Conservation (phyloP, 2,329 filamentous ascomycete species). For the Arthrobotrys sphaeroides region DNA sequence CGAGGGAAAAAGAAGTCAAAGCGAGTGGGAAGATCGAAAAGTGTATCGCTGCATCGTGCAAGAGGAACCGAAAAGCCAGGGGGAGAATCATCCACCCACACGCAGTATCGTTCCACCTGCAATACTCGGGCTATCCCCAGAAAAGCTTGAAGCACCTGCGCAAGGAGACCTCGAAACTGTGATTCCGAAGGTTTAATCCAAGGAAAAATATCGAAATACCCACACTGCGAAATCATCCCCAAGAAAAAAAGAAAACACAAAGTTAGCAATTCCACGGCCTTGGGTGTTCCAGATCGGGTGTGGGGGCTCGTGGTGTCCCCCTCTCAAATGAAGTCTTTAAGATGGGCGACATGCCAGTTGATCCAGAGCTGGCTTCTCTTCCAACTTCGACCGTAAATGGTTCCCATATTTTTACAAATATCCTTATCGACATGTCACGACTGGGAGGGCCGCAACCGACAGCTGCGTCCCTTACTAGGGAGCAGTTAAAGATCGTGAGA, state of each 20-base stretch:
- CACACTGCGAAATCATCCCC: background rate
- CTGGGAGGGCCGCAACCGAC: conserved; percentile 48
- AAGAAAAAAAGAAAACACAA: conserved; percentile 15
- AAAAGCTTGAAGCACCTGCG: conserved; percentile 25
- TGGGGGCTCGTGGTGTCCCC: conserved; percentile 49
- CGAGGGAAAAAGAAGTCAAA: background rate
- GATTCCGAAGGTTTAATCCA: conserved; percentile 44
- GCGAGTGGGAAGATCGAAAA: background rate
- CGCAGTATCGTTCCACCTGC: conserved; percentile 2
- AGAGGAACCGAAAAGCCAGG: conserved; percentile 8
- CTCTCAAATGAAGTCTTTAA: conserved; percentile 54
- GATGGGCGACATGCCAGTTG: conserved; percentile 53
- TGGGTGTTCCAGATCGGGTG: conserved; percentile 43
- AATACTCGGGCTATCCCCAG: conserved; percentile 31
- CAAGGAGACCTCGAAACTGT: conserved; percentile 32
- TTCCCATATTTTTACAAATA: conserved; percentile 21
- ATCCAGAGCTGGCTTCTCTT: conserved; percentile 46
- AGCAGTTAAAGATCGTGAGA: conserved; percentile 43
- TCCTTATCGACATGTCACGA: conserved; percentile 40
- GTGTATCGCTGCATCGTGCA: background rate
- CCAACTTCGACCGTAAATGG: conserved; percentile 24
- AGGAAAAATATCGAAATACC: conserved; percentile 8
- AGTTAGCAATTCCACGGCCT: conserved; percentile 37
- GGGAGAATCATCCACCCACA: conserved; percentile 23
- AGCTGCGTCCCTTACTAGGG: conserved; percentile 10